Evolutionary conservation across 2,329 filamentous ascomycete genomes (phyloP), one percentile per base, ranked within the genome.

Genomic region (Grosmannia serpens): DNA sequence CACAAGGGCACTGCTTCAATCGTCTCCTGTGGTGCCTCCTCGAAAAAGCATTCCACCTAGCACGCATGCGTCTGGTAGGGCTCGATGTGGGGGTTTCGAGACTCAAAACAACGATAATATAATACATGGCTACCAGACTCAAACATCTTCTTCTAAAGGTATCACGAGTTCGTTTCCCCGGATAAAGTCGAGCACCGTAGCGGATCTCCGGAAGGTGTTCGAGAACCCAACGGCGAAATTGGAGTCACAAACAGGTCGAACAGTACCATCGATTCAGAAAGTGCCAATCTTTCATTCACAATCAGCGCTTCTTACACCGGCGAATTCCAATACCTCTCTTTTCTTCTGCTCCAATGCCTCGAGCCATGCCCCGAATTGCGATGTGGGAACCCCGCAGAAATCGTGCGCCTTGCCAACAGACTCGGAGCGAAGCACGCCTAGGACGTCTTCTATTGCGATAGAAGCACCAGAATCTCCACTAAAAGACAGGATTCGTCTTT

Each of bases 201-300:
- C 68, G 3, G 67, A 68, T 22, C 63, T 70, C 44, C 64, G 68
- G 29, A 64, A 41, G 46, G 31, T 68, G 0, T 71, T 71, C 57
- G 68, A 72, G 52, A 57, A 59, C 22, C 62, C 10, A 20, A n/a
- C 29, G 2, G 15, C 29, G 31, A 7, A 38, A 8, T 8, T 15
- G 20, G n/a, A 5, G 5, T 15, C 38, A 4, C 38, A n/a, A 1
- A 26, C 53, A 26, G 15, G 3, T 47, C 29, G 17, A 24, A 13
- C 26, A 4, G 20, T 22, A 10, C 22, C 24, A 9, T 33, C 22
- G 1, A 46, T 56, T 7, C 58, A 63, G 11, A 60, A 44, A 17
- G 59, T 57, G 9, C 60, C 63, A 20, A 44, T 58, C 63, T 61
- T 52, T 54, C 59, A 7, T 44, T 46, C 7, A 11, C 53, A 33